phyloP scores from a whole-genome alignment of 768 basidiomycete genomes.

The Kwoniella sp. region DNA sequence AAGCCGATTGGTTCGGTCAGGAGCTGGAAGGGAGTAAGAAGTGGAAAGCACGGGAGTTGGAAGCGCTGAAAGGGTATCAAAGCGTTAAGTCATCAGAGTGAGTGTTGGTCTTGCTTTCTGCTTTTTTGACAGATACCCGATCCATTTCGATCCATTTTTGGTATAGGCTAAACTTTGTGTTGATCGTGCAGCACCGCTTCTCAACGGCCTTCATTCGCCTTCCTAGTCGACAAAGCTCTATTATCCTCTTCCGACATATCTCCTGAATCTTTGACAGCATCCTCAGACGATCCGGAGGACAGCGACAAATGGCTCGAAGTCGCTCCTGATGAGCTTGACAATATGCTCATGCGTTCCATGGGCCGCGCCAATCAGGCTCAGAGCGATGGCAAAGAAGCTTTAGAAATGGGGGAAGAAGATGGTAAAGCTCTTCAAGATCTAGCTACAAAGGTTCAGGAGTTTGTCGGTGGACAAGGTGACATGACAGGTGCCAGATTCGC shows the following conservation, averaged over 20 bases:
- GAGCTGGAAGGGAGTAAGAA: conserved; percentile 74
- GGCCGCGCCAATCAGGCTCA: conserved; percentile 59
- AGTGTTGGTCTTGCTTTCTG: too few species aligned
- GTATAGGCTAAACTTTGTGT: neutral
- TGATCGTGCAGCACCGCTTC: conserved; percentile 59
- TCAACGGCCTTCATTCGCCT: conserved; percentile 73
- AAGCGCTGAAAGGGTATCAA: conserved; percentile 70
- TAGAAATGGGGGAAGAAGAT: conserved; percentile 63
- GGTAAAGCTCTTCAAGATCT: conserved; percentile 71
- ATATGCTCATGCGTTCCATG: conserved; percentile 61
- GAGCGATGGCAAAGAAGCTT: conserved; percentile 58
- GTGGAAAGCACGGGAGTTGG: conserved; percentile 73
- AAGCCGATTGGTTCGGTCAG: conserved; percentile 73
- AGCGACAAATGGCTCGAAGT: conserved; percentile 84
- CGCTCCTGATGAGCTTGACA: conserved; percentile 73
- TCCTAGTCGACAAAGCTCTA: conserved; percentile 69
- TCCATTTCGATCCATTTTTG: too few species aligned
- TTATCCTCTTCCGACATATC: conserved; percentile 54
- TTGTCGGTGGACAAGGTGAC: conserved; percentile 86
- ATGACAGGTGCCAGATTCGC: conserved; percentile 84
- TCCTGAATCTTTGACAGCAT: conserved; percentile 40
- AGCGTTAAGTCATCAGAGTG: conserved; percentile 69
- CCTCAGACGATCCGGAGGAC: conserved; percentile 61
- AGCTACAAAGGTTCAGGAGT: conserved; percentile 82
- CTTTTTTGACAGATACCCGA: too few species aligned